Evolutionary conservation across 2,329 filamentous ascomycete species (phyloP), one percentile per base, ranked within the genome.

Genomic region (Fusarium chlamydosporum): DNA sequence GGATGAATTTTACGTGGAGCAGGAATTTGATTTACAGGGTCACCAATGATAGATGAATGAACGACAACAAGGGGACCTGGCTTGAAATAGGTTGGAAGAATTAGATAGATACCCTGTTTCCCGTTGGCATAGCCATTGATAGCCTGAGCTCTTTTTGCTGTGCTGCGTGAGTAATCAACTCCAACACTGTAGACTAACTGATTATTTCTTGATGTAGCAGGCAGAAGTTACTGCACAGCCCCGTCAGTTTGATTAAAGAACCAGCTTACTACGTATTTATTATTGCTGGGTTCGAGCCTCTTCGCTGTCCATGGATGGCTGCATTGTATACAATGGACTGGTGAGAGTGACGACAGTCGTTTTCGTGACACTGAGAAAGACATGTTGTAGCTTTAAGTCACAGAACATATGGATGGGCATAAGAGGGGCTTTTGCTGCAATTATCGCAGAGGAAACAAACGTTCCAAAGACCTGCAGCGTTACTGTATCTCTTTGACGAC

Each of bases 211-310:
- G 23, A 33, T 38, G 26, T 53, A 33, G 23, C 23, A 23, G 23
- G 41, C 18, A 16, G 23, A 26, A n/a, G 27, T 42, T 15, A 29
- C 15, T 37, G n/a, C 59, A 62, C 31, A 62, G 59, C 57, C 57
- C 26, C 37, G 7, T 33, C 11, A 23, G 20, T 29, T 31, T 18
- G 11, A 41, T 29, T 3, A 46, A 45, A 26, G 29, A 33, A 18
- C 27, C 6, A 45, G 13, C 27, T 33, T 45, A 13, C 20, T 61
- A 16, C 16, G 33, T 27, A 11, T 23, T 23, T 33, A 15, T 56
- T 31, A 18, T 10, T 33, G n/a, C 31, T 42, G 9, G 18, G 16
- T 46, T 40, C 23, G 29, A 23, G 12, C 13, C 23, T 31, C 6
- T 41, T 41, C n/a, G 7, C 26, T 23, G 6, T 23, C 23, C 23